These are phyloP conservation scores for Phallus indusiatus DNA, from an alignment of 768 basidiomycete genomes.

Conservation along the genomic window DNA sequence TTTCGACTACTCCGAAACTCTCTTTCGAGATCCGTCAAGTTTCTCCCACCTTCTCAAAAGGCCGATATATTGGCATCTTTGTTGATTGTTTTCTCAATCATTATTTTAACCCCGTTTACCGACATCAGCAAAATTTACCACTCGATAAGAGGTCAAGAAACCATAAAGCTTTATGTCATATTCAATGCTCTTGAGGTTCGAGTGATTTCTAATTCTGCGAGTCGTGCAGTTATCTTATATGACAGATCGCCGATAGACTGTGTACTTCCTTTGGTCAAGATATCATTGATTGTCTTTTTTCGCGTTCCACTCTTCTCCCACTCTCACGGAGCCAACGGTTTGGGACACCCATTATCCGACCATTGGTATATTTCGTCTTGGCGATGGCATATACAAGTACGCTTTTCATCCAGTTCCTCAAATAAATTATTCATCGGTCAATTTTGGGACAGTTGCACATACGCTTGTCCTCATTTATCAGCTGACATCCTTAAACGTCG, in stretches of 20 bases:
- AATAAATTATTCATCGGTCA: background rate
- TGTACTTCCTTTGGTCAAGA: conserved; percentile 98
- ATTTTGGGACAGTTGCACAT: conserved; percentile 65
- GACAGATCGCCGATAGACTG: conserved; percentile 85
- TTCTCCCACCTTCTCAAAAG: conserved; percentile 78
- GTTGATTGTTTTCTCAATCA: conserved; percentile 63
- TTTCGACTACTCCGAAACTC: conserved; percentile 44
- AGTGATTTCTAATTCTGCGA: background rate
- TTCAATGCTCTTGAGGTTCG: conserved; percentile 93
- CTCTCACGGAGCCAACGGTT: conserved; percentile 54
- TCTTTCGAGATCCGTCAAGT: conserved; percentile 30
- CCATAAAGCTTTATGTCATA: conserved; percentile 97
- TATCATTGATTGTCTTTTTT: conserved; percentile 92
- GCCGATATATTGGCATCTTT: conserved; percentile 82
- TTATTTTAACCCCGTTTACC: conserved; percentile 71
- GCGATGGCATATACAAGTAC: conserved; percentile 77
- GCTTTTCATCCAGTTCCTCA: conserved; percentile 13
- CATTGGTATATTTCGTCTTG: conserved; percentile 75
- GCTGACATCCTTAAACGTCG: conserved; percentile 89
- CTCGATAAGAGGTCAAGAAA: conserved; percentile 94
- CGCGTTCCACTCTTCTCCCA: conserved; percentile 76
- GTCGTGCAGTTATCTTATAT: background rate
- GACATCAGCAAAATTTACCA: conserved; percentile 99
- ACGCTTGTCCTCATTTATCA: conserved; percentile 95
- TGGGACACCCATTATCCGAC: conserved; percentile 59